Evolutionary conservation across 2,329 filamentous ascomycete genomes (phyloP).

Genomic region (Aspergillus alliaceus): DNA sequence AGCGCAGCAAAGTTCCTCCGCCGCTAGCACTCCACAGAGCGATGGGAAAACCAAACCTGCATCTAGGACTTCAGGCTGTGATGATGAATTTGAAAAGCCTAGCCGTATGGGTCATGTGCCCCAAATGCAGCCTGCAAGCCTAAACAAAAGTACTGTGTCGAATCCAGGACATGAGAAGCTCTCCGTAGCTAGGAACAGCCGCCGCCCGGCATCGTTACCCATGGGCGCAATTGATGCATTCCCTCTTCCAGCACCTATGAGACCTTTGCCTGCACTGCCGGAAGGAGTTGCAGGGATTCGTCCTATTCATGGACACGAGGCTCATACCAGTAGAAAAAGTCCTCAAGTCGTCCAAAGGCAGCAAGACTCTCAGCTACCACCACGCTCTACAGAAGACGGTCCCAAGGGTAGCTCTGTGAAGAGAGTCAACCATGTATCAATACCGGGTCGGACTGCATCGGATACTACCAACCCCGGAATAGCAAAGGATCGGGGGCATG

Average conservation of each 20-base stretch:
- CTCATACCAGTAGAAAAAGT: background rate
- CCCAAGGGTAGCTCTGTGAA: background rate
- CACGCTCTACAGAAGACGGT: background rate
- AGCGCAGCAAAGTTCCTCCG: background rate
- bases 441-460: background rate
- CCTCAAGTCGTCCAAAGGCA: background rate
- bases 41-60: background rate
- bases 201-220: slow-evolving; percentile 25
- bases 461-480: background rate
- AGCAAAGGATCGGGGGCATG: background rate
- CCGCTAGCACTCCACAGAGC: background rate
- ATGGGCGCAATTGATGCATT: slow-evolving; percentile 31
- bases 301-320: slow-evolving; percentile 6
- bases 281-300: slow-evolving; percentile 13
- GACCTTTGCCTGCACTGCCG: slow-evolving; percentile 35
- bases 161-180: slow-evolving; percentile 4
- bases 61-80: background rate
- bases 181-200: slow-evolving; percentile 7
- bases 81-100: background rate
- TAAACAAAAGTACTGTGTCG: background rate
- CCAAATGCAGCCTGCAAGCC: background rate
- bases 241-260: slow-evolving; percentile 36
- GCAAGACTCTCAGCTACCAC: background rate
- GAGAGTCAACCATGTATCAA: background rate
- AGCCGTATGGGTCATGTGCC: background rate